Base-by-base conservation (phyloP, 805 yeast genomes). In the Wickerhamomyces pijperi region DNA sequence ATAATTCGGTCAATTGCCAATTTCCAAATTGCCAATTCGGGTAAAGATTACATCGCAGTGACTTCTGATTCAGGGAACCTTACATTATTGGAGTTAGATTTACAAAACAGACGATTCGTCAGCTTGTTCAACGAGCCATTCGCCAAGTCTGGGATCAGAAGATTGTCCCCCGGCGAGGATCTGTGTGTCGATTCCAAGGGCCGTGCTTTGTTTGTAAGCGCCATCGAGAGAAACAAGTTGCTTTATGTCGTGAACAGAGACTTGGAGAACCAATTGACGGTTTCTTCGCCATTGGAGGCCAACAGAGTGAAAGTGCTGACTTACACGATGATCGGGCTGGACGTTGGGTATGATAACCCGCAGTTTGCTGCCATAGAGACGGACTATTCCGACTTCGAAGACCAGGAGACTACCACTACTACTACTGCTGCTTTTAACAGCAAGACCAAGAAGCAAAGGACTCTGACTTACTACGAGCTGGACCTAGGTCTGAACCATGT, bases 401-500 rank as follows among this genome's bases (percentile, higher is more conserved):
- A 56, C 23, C 53, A 49, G 17, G 51, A 52, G 19, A 37, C n/a
- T n/a, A n/a, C n/a, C n/a, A n/a, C n/a, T n/a, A n/a, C n/a, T n/a
- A n/a, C n/a, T n/a, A n/a, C n/a, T n/a, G n/a, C n/a, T n/a, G n/a
- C n/a, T n/a, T n/a, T n/a, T n/a, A n/a, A n/a, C n/a, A n/a, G n/a
- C n/a, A n/a, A n/a, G n/a, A 40, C 2, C 35, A 48, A 14, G 47
- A 50, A 34, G 41, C 53, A 51, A 41, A 66, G 60, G 37, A 46
- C 51, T 21, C 61, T 90, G 38, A 70, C 74, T 3, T 82, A 74
- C 54, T 90, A 90, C 59, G 90, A 85, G 51, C 60, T 88, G 19
- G 97, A 92, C 55, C 68, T 84, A 32, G 96, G 97, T 1, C 62
- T 90, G 36, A 88, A 88, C 51, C 82, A 81, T 53, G 72, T 88